Evolutionary conservation across 176 grass and related monocot genomes (phyloP), one percentile per base, ranked within the genome.

Genomic region (Neostapfia colusana): DNA sequence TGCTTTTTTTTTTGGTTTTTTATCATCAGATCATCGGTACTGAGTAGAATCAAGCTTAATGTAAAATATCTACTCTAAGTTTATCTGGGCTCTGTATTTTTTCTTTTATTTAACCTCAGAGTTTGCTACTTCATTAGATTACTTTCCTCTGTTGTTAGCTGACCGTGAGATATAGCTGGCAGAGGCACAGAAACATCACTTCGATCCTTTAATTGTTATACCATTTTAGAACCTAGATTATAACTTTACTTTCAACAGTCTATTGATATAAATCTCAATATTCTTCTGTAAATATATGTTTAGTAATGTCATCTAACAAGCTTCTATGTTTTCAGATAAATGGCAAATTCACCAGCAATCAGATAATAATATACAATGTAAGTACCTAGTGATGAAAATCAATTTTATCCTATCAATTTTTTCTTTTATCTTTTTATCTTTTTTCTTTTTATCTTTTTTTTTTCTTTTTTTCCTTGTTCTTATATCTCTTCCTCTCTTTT

Each of bases 331-430:
- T 79, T 58, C 71, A 98, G 95, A 88, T 98, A 66, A 98, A 98
- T 75, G 95, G 95, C 17, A 98, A 98, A 82, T 98, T 98, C 81
- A 88, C 65, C 35, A 77, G 37, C 71, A 84, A 82, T 46, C 95
- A 98, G 79, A 74, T 49, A 79, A 40, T 88, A 73, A 67, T 98
- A 86, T 94, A 98, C 61, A 94, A 90, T 82, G 95, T 98, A 88
- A 90, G 95, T 89, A 63, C 23, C 34, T 73, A 39, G 18, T 59
- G 23, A 67, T 63, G 48, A 81, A 76, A 60, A 49, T 50, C 3
- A 55, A 20, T 44, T 65, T 27, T 48, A 42, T 56, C 75, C 36
- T 65, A 54, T 39, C 20, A 53, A 35, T 73, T n/a, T n/a, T n/a
- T n/a, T n/a, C n/a, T n/a, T n/a, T n/a, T n/a, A n/a, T n/a, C n/a